A percentile compares a stretch with the other conserved stretches of the same genome.
These are phyloP conservation scores for Serendipita indica DNA, from an alignment of 768 basidiomycete genomes.

Conservation along the genomic window DNA sequence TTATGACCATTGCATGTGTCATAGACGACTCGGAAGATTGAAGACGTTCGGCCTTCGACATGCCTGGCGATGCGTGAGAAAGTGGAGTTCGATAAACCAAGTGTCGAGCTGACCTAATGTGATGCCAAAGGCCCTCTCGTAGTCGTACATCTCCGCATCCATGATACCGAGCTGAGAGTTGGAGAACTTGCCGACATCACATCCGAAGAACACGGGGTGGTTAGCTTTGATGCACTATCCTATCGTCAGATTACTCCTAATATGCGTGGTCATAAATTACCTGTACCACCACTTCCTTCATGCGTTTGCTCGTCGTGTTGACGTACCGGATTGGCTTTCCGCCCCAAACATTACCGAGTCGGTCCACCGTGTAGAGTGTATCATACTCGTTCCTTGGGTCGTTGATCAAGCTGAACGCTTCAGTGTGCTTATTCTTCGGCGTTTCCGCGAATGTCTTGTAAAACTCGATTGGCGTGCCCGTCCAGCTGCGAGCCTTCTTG, in stretches of 20 bases:
- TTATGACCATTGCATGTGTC: slow-evolving; percentile 96
- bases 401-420: slow-evolving; percentile 86
- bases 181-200: slow-evolving; percentile 84
- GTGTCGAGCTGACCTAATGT: not conserved
- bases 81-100: not conserved
- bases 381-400: slow-evolving; percentile 79
- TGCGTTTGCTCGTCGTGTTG: slow-evolving; percentile 66
- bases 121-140: slow-evolving; percentile 33
- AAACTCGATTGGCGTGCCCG: slow-evolving; percentile 69
- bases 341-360: slow-evolving; percentile 86
- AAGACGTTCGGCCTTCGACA: slow-evolving; percentile 77
- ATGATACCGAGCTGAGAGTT: slow-evolving; percentile 61
- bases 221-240: slow-evolving; percentile 64
- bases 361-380: slow-evolving; percentile 80
- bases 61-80: slow-evolving; percentile 21
- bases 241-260: not conserved
- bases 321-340: slow-evolving; percentile 77
- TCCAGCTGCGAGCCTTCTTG: slow-evolving; percentile 59
- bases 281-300: slow-evolving; percentile 73
- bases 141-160: slow-evolving; percentile 72
- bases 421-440: slow-evolving; percentile 34
- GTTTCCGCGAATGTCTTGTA: slow-evolving; percentile 32
- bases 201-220: slow-evolving; percentile 88
- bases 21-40: slow-evolving; percentile 72
- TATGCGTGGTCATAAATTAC: slow-evolving; percentile 19